A percentile compares a stretch with the other conserved stretches of the same genome.
Conservation (phyloP, 306 rosid genomes). For the Medicago lupulina region DNA sequence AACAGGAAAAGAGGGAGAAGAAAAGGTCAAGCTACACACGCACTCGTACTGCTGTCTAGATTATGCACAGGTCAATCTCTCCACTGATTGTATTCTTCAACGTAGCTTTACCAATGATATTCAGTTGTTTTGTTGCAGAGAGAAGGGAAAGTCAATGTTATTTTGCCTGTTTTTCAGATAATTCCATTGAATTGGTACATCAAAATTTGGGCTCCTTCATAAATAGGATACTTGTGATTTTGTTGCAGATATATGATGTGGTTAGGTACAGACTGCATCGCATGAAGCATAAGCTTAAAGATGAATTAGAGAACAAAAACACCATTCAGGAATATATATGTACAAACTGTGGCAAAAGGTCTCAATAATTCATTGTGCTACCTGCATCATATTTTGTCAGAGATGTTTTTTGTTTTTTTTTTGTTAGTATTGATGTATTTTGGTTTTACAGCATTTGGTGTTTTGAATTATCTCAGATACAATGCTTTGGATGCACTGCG, state of each 20-base stretch:
- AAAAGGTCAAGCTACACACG: conserved; percentile 93
- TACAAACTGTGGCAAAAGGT: conserved; percentile 89
- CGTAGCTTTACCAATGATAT: conserved; percentile 29
- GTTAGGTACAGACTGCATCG: conserved; percentile 94
- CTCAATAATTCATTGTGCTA: conserved; percentile 34
- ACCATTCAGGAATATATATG: conserved; percentile 93
- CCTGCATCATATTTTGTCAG: conserved; percentile 4
- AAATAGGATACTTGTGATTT: conserved; percentile 40
- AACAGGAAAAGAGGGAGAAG: conserved; percentile 77
- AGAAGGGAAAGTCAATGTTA: conserved; percentile 36
- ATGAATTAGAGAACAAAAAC: conserved; percentile 96
- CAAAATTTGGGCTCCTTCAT: conserved; percentile 40
- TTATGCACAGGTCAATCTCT: conserved; percentile 73
- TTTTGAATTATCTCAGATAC: conserved; percentile 58
- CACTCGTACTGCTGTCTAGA: conserved; percentile 86
- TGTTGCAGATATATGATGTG: conserved; percentile 85
- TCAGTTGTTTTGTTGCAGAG: conserved; percentile 19
- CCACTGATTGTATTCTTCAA: conserved; percentile 34
- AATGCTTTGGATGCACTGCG: conserved; percentile 91
- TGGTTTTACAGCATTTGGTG: conserved; percentile 13
- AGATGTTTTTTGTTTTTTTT: conserved; percentile 20
- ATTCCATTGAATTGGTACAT: conserved; percentile 32
- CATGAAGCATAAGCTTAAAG: conserved; percentile 95
- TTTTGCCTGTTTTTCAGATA: conserved; percentile 34
- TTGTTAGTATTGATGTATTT: conserved; percentile 35